Conservation (phyloP, 2,329 filamentous ascomycete species). For the Diaporthe sp. region DNA sequence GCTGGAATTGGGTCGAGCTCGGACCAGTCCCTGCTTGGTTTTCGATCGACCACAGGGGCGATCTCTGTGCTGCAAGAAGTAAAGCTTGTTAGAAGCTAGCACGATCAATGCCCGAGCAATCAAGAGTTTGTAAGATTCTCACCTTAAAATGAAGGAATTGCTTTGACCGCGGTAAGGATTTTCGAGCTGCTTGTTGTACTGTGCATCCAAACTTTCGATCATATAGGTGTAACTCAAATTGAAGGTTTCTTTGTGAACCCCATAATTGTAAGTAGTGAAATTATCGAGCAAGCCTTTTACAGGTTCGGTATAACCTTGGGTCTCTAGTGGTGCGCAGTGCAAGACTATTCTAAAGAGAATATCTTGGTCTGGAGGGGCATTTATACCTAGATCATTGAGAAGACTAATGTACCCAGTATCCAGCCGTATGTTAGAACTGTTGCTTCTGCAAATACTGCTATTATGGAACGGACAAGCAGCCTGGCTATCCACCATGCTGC, state of each 20-base stretch:
- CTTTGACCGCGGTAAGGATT: not conserved
- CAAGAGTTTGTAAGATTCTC: not conserved
- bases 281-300: not conserved
- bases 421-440: constrained; percentile 30
- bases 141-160: not conserved
- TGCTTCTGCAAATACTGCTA: constrained; percentile 35
- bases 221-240: not conserved
- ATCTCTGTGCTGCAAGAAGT: not conserved
- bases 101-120: not conserved
- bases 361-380: constrained; percentile 41
- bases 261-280: constrained; percentile 33
- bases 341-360: constrained; percentile 29
- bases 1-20: constrained; percentile 5
- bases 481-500: constrained; percentile 14
- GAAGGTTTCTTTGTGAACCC: not conserved
- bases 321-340: constrained; percentile 34
- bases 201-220: not conserved
- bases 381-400: constrained; percentile 44
- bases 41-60: not conserved
- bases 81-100: not conserved
- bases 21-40: too few species aligned
- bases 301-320: not conserved
- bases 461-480: constrained; percentile 43
- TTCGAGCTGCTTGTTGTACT: not conserved
- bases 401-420: constrained; percentile 44